Percentiles rank a stretch among this genome's conserved stretches.
Conservation (phyloP, 495 filamentous ascomycete species). For the Penicillium paradoxum region DNA sequence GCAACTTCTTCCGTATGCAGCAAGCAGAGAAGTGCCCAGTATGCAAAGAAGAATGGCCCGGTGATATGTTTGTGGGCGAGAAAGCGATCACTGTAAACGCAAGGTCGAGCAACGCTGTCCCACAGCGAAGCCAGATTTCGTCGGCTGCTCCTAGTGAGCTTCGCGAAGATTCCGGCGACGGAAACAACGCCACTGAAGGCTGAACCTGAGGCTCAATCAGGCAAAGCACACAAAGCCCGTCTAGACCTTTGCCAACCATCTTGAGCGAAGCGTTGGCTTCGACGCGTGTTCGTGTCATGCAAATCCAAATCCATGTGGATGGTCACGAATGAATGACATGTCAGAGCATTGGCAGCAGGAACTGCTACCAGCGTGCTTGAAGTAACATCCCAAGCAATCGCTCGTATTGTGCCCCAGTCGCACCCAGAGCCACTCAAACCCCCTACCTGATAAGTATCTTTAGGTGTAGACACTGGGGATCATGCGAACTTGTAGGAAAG, state of each 20-base stretch:
- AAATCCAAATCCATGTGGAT: not conserved
- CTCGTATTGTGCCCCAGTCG: not conserved
- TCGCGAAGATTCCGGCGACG: not conserved
- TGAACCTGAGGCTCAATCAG: not conserved
- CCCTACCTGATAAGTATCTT: not conserved
- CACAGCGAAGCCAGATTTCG: constrained; percentile 8
- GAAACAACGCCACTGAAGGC: not conserved
- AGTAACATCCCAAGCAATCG: not conserved
- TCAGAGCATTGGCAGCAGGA: not conserved
- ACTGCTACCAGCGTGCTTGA: not conserved
- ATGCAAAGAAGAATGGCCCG: constrained; percentile 69
- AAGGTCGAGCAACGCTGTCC: constrained; percentile 26
- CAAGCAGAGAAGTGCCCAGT: constrained; percentile 62
- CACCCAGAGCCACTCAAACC: not conserved
- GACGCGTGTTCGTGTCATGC: too few species aligned
- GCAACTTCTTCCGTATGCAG: constrained; percentile 65
- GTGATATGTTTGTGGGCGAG: constrained; percentile 76
- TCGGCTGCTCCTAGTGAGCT: constrained; percentile 9
- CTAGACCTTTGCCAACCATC: not conserved
- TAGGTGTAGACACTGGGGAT: not conserved
- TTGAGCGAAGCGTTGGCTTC: not conserved
- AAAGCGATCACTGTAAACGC: constrained; percentile 49
- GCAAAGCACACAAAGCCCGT: not conserved
- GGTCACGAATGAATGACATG: not conserved
- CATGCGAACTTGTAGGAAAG: not conserved